Base-by-base conservation (phyloP, 495 filamentous ascomycete species). In the Echria macrotheca region DNA sequence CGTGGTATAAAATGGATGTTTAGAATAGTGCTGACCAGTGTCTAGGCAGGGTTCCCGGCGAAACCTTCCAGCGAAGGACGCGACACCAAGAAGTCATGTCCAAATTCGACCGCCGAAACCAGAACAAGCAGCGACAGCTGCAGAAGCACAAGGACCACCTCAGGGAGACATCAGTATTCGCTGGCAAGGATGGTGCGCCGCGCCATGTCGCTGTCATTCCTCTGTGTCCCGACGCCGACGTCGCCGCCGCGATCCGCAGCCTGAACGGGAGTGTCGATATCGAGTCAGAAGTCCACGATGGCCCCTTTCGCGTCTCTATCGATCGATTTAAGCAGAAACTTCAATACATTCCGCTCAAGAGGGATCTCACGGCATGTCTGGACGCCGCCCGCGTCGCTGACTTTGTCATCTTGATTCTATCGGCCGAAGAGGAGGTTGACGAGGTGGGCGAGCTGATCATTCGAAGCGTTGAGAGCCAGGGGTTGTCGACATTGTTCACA, bases 51-150 rank as follows among this genome's bases (percentile, higher is more conserved):
- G 59, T 72, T 25, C 60, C 66, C 4, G 67, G 64, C 42, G 69
- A 74, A 64, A 84, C 69, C 61, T 79, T 82, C 29, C 72, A 71
- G 52, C 83, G 91, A 50, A 94, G 87, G 68, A 95, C 91, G 33
- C 86, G 86, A 50, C 89, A 96, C 66, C 94, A 97, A 63, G 88
- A 95, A 70, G 77, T 95, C 64, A 94, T 95, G 87, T 95, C 91
- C 28, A 98, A 96, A 69, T 73, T 98, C 66, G 89, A 95, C 69
- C 85, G 93, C 26, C 79, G 87, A 59, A 96, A 98, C 68, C 88
- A 91, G 71, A 86, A 87, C 38, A 89, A 89, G 58, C 93, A 98
- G 71, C 80, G 80, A 60, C 85, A 89, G 54, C 75, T 79, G 53
- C 69, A 78, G 54, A 96, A 96, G 68, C 82, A 90, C 49, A 81